Base-by-base conservation (phyloP, 2,329 filamentous ascomycete species). In the Hypoxylon sp. region DNA sequence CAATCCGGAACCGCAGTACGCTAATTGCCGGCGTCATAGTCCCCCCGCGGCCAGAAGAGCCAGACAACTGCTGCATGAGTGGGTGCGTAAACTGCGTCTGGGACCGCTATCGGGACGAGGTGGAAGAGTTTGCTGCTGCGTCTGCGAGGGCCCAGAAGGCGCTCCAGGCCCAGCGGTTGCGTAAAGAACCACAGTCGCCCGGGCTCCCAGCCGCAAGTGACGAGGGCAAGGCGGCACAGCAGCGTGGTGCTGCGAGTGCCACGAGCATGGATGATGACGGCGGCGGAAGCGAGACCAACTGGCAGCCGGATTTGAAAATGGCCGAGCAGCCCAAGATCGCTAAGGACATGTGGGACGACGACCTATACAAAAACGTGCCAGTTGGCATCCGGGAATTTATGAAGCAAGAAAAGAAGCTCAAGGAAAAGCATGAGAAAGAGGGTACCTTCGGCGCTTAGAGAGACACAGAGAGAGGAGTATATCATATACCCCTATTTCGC, bases 11-110 rank as follows among this genome's bases (percentile, higher is more conserved):
- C 11, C 80, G 83, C 60, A 86, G 86, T 46, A 84, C 79, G 7
- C 79, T 86, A 58, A 80, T 97, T 52, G 92, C 90, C 1, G 94
- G 93, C 3, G 83, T 98, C 1, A 76, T 86, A 15, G 89, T 98
- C 3, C 95, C 95, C 1, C 93, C 92, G 0, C 84, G 85, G 43
- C 95, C 95, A 1, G 83, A 86, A 43, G 94, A 99, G 75, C 95
- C 95, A 3, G 95, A 98, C 70, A 97, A 99, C 72, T 99, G 95
- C 82, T 99, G 95, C 77, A 99, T 99, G 95, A 95, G 91, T 70
- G 95, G 95, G 2, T 99, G 95, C 73, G 94, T 97, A 45, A 93
- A 98, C 74, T 99, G 95, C 74, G 95, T 98, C 2, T 98, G 93
- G 93, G 93, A 97, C 68, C 81, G 86, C 49, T 98, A 88, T 75